Percentiles rank a stretch among this genome's conserved stretches.
Conservation (phyloP, 148 eudicot species). For the Pouteria glomerata region DNA sequence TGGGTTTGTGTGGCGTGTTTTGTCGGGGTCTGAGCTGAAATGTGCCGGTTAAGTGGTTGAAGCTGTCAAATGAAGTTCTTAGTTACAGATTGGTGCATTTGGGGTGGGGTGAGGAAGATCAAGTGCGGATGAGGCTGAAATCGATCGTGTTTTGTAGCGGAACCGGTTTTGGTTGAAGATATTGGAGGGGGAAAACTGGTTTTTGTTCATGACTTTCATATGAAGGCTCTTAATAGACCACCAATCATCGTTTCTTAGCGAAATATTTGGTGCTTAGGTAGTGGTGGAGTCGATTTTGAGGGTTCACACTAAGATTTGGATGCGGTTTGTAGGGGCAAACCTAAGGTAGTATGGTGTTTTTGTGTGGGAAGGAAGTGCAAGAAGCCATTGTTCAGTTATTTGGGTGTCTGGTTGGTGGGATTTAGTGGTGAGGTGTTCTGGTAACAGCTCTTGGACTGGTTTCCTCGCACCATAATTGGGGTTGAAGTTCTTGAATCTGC, state of each 20-base stretch:
- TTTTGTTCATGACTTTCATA: constrained; percentile 4
- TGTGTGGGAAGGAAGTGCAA: constrained; percentile 10
- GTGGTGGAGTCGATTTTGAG: background rate
- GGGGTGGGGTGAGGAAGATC: constrained; percentile 32
- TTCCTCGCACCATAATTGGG: constrained; percentile 1
- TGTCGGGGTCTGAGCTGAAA: constrained; percentile 11
- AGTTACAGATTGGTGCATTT: background rate
- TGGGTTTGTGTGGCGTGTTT: background rate
- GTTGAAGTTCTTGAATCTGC: constrained; percentile 19
- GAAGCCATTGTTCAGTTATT: constrained; percentile 6
- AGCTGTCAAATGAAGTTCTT: constrained; percentile 11
- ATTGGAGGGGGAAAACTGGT: constrained; percentile 8
- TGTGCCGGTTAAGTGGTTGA: constrained; percentile 2
- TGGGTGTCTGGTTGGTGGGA: constrained; percentile 1
- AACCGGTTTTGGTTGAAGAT: constrained; percentile 42
- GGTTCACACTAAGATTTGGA: constrained; percentile 11
- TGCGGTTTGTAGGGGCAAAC: constrained; percentile 12
- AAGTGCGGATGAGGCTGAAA: constrained; percentile 40
- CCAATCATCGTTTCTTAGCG: background rate
- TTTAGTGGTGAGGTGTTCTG: constrained; percentile 10
- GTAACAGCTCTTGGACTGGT: constrained; percentile 6
- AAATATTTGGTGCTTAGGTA: background rate
- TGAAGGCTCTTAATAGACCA: background rate
- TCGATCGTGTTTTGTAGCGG: constrained; percentile 29
- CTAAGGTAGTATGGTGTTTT: constrained; percentile 18